Conservation (phyloP, 352 stramenopile genomes). For the Elongisporangium anandrum region DNA sequence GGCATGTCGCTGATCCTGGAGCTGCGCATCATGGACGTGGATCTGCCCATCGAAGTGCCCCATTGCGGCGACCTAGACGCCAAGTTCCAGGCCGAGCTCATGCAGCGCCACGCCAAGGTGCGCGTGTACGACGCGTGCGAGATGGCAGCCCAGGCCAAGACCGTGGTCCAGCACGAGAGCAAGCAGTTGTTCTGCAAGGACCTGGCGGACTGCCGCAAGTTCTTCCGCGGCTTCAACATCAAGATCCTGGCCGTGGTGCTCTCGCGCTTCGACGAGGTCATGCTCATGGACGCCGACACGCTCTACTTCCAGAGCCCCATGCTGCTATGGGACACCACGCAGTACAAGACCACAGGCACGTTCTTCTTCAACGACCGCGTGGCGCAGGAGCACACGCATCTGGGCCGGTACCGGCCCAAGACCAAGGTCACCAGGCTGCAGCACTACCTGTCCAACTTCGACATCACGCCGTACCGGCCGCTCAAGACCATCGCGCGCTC, state of each 20-base stretch:
- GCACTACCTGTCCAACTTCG: constrained; percentile 32
- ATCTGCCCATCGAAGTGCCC: constrained; percentile 50
- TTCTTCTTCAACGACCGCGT: constrained; percentile 72
- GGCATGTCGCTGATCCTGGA: constrained; percentile 60
- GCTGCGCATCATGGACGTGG: constrained; percentile 29
- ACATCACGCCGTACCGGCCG: constrained; percentile 18
- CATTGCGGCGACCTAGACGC: constrained; percentile 51
- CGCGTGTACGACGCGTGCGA: constrained; percentile 66
- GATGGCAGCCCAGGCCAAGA: constrained; percentile 25
- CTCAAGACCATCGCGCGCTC: neutral
- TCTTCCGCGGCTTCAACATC: constrained; percentile 56
- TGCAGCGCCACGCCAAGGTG: constrained; percentile 19
- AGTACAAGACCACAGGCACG: constrained; percentile 49
- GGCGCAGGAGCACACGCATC: constrained; percentile 10
- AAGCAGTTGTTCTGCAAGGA: constrained; percentile 47
- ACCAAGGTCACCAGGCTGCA: constrained; percentile 17
- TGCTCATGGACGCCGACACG: constrained; percentile 72
- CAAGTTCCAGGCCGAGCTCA: constrained; percentile 19
- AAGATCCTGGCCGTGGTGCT: constrained; percentile 62
- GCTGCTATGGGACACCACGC: constrained; percentile 43
- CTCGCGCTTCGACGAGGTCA: constrained; percentile 65
- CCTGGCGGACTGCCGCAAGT: constrained; percentile 31
- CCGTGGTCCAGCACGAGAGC: constrained; percentile 4
- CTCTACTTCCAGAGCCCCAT: constrained; percentile 59
- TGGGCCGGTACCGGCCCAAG: neutral